Base-by-base conservation (phyloP, 106 monocot genomes). In the Gastrodia elata region DNA sequence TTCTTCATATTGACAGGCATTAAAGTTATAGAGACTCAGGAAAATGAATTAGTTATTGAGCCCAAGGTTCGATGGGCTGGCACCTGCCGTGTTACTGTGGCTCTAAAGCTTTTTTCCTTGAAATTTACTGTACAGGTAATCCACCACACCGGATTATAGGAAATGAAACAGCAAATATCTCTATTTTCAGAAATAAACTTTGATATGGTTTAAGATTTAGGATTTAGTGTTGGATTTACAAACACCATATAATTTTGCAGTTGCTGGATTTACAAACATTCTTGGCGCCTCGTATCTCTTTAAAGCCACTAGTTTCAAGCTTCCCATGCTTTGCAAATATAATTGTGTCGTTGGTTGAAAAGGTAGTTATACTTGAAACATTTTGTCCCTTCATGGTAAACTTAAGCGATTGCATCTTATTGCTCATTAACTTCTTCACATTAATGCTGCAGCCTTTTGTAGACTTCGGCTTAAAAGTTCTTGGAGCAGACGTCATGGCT, bases 401-500 rank as follows among this genome's bases (percentile, higher is more conserved):
- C 52, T 1, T 40, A 52, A 39, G 26, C 8, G 4, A 79, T 58
- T 65, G 22, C 11, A 64, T 49, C 18, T 28, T 16, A 38, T 24
- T 22, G 38, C 24, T 70, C 41, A 56, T 24, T 70, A 25, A 52
- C 13, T 64, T 8, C 34, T 13, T 6, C 38, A 14, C 5, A 68
- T 81, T 33, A 61, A 80, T 38, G 16, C 43, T 87, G 74, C 76
- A 94, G 94, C 94, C 94, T 72, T 56, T 71, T 71, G 77, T 94
- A 67, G 94, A 94, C 44, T 89, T 91, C 68, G 94, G 94, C 33
- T 83, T 94, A 20, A 94, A 87, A 75, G 30, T 94, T 34, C 76
- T 89, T 26, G 84, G 86, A 42, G 94, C 76, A 68, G 94, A 94
- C 81, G 26, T 91, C 71, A 94, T 94, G 94, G 88, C 91, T n/a